These are phyloP conservation scores for Fragilaria radians DNA, from an alignment of 108 stramenopile species.

Conservation along the genomic window DNA sequence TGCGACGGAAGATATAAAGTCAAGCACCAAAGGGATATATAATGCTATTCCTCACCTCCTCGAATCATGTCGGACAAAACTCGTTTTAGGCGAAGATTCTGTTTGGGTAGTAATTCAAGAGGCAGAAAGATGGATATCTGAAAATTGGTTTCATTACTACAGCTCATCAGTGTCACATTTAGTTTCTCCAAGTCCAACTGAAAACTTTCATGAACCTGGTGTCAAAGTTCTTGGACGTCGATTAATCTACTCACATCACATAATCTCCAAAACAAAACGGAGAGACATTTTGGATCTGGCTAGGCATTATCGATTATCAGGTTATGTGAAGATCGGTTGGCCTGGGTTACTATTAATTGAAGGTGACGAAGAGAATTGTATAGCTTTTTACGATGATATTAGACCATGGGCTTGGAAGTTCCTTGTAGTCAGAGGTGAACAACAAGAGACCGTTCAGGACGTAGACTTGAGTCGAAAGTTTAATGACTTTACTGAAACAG, in stretches of 20 bases:
- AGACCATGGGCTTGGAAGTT: constrained; percentile 66
- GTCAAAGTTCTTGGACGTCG: constrained; percentile 37
- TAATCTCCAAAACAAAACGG: constrained; percentile 76
- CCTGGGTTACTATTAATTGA: constrained; percentile 73
- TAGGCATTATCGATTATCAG: constrained; percentile 45
- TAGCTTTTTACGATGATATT: constrained; percentile 54
- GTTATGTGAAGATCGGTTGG: constrained; percentile 80
- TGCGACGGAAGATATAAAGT: not conserved
- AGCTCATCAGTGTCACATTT: not conserved
- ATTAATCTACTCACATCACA: constrained; percentile 80
- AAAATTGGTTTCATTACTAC: constrained; percentile 27
- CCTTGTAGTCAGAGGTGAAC: constrained; percentile 66
- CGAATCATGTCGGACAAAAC: constrained; percentile 18
- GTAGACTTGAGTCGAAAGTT: constrained; percentile 33
- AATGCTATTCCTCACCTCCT: constrained; percentile 40
- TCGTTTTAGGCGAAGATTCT: constrained; percentile 44
- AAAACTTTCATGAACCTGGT: not conserved
- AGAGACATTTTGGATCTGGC: constrained; percentile 49
- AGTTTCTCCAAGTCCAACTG: not conserved
- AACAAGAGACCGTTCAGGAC: constrained; percentile 22
- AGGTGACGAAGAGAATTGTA: constrained; percentile 53
- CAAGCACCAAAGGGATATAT: constrained; percentile 27
- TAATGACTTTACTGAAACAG: constrained; percentile 31
- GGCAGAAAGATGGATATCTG: constrained; percentile 67
- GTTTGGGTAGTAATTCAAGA: constrained; percentile 47